These are phyloP conservation scores for Nicotiana knightiana DNA, from an alignment of 257 asterid genomes.

Conservation along the genomic window DNA sequence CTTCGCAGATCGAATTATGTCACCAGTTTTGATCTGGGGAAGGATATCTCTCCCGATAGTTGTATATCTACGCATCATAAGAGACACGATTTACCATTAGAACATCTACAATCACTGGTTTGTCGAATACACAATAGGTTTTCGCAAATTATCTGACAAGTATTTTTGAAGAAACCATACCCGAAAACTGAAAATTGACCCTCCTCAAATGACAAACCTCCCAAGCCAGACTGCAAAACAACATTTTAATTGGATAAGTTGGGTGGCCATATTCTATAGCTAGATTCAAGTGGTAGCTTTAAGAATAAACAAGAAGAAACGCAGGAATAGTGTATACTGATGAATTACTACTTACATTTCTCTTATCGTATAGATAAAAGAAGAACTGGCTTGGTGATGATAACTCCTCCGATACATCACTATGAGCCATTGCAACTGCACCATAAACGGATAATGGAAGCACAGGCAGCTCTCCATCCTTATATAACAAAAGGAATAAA, in stretches of 20 bases:
- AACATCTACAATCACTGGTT: neutral
- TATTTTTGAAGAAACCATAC: constrained; percentile 30
- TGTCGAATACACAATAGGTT: neutral
- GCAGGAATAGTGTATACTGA: neutral
- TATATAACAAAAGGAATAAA: constrained; percentile 14
- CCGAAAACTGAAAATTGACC: constrained; percentile 95
- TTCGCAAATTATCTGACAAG: neutral
- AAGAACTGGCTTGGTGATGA: constrained; percentile 97
- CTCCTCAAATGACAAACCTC: constrained; percentile 92
- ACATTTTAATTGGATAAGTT: neutral
- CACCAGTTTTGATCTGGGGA: constrained; percentile 77
- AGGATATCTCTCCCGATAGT: constrained; percentile 61
- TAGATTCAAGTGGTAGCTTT: neutral
- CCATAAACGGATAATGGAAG: constrained; percentile 95
- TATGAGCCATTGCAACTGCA: constrained; percentile 91
- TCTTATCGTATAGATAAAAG: constrained; percentile 90
- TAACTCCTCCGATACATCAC: constrained; percentile 67
- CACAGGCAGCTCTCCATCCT: constrained; percentile 98
- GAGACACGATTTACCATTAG: neutral
- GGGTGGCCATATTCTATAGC: neutral
- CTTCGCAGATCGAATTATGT: constrained; percentile 71
- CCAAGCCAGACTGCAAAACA: constrained; percentile 74
- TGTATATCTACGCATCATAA: constrained; percentile 47
- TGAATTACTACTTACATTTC: constrained; percentile 56
- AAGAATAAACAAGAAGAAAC: neutral